phyloP scores from a whole-genome alignment of 1,139 yeast genomes.

The Kodamaea plutei region DNA sequence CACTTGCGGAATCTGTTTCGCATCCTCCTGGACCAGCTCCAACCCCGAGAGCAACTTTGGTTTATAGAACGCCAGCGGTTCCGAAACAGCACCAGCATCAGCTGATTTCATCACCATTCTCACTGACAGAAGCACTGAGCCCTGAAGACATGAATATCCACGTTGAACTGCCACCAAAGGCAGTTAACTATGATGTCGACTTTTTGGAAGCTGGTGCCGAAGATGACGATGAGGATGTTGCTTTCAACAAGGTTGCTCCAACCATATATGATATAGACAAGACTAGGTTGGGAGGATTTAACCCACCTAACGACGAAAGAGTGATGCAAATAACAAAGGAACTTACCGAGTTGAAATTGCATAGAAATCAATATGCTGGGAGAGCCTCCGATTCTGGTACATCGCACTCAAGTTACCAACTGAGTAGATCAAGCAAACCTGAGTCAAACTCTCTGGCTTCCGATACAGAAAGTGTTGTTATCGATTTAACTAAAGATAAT shows the following conservation, averaged over 20 bases:
- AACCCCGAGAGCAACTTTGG: slow-evolving; percentile 4
- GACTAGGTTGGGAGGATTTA: slow-evolving; percentile 7
- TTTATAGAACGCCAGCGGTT: background rate
- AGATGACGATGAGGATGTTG: slow-evolving; percentile 11
- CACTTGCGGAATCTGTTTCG: slow-evolving; percentile 2
- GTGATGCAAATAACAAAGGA: slow-evolving; percentile 9
- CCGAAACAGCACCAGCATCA: background rate
- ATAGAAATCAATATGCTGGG: slow-evolving; percentile 1
- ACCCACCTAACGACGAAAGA: slow-evolving; percentile 8
- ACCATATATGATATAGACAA: slow-evolving; percentile 11
- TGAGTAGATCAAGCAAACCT: slow-evolving; percentile 24
- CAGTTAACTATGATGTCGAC: slow-evolving; percentile 38
- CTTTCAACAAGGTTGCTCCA: slow-evolving; percentile 7
- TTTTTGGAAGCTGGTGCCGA: slow-evolving; percentile 29
- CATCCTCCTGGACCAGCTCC: slow-evolving; percentile 3
- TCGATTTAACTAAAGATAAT: slow-evolving; percentile 42
- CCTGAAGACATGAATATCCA: slow-evolving; percentile 19
- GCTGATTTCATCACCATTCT: background rate
- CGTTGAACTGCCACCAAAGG: slow-evolving; percentile 39
- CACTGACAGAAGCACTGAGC: background rate
- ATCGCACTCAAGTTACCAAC: slow-evolving; percentile 28
- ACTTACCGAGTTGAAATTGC: slow-evolving; percentile 8
- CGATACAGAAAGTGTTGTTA: slow-evolving; percentile 36
- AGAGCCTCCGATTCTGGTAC: slow-evolving; percentile 10
- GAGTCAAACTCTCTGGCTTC: slow-evolving; percentile 18